Evolutionary conservation across 441 rosid species (phyloP), one percentile per base, ranked within the genome.

Genomic region (Breynia disticha): DNA sequence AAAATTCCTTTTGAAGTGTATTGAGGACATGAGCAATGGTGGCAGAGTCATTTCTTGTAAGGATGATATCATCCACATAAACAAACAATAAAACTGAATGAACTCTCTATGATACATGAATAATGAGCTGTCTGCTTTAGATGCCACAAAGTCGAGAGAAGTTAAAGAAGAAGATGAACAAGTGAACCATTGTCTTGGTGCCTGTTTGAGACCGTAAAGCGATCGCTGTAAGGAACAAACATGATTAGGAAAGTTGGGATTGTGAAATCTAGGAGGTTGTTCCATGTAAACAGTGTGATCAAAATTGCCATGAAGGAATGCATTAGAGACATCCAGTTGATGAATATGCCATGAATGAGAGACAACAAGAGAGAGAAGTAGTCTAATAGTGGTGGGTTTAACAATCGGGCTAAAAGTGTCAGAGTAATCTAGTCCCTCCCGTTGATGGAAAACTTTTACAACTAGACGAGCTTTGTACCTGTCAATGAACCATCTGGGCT

Each of bases 401-500:
- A 54, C 18, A 16, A 54, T 48, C 3, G 15, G 57, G 42, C 35
- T 54, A n/a, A 54, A 54, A 4, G 37, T 54, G n/a, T 39, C 38
- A 12, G 0, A 7, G 7, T 18, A 54, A 37, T 54, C 48, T 1
- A 54, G 3, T 5, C 37, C 19, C 0, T 7, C 9, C 7, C 16
- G 6, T 21, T 54, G 57, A 14, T 54, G 47, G 21, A 17, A 39
- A 6, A 18, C 48, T 17, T 54, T 54, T 0, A 35, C 18, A 10
- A 53, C 56, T 9, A 53, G 5, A 0, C 56, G 16, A 10, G 56
- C 56, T 12, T 53, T 53, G 16, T 5, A 42, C 5, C 32, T 0
- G 11, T 35, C 35, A 37, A 53, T 12, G 10, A 1, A 7, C 11
- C 55, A 2, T 32, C 44, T 2, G 15, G 19, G 7, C 11, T 46